phyloP scores from a whole-genome alignment of 2,329 filamentous ascomycete genomes.

The Blastomyces emzantsi region DNA sequence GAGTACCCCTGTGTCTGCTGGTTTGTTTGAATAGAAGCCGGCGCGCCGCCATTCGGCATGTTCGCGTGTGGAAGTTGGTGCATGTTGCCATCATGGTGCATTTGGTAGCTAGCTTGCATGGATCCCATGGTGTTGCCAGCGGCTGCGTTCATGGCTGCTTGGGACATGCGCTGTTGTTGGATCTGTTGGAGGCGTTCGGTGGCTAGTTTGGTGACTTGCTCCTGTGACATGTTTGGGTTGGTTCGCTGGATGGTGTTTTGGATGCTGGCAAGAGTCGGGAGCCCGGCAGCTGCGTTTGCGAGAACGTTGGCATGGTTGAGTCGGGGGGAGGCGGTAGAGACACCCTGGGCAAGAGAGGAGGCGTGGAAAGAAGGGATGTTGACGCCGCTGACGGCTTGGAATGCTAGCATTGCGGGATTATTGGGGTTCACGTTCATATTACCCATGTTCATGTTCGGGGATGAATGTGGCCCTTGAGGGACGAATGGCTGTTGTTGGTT shows the following conservation, averaged over 20 bases:
- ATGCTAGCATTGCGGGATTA: conserved; percentile 37
- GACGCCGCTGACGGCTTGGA: conserved; percentile 36
- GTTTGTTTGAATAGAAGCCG: conserved; percentile 31
- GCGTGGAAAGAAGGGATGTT: conserved; percentile 38
- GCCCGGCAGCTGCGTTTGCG: conserved; percentile 42
- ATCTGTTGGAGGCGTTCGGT: conserved; percentile 44
- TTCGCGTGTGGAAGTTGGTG: conserved; percentile 20
- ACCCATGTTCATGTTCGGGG: conserved; percentile 38
- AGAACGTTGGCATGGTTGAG: conserved; percentile 43
- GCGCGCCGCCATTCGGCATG: conserved; percentile 25
- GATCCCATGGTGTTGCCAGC: conserved; percentile 37
- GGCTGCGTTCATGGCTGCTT: conserved; percentile 45
- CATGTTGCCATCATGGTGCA: conserved; percentile 31
- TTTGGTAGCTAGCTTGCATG: conserved; percentile 34
- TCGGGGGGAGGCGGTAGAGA: conserved; percentile 40
- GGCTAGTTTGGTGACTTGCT: conserved; percentile 47
- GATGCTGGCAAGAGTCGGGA: conserved; percentile 47
- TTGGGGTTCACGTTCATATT: conserved; percentile 33
- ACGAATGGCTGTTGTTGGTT: conserved; percentile 36
- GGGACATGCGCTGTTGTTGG: conserved; percentile 39
- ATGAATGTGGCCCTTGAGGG: conserved; percentile 36
- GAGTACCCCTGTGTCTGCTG: conserved; percentile 44
- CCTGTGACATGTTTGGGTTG: conserved; percentile 44
- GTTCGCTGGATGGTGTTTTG: conserved; percentile 44
- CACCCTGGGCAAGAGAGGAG: conserved; percentile 29